Evolutionary conservation across 2,329 filamentous ascomycete genomes (phyloP).

Genomic region (Phaeosphaeria sp.): DNA sequence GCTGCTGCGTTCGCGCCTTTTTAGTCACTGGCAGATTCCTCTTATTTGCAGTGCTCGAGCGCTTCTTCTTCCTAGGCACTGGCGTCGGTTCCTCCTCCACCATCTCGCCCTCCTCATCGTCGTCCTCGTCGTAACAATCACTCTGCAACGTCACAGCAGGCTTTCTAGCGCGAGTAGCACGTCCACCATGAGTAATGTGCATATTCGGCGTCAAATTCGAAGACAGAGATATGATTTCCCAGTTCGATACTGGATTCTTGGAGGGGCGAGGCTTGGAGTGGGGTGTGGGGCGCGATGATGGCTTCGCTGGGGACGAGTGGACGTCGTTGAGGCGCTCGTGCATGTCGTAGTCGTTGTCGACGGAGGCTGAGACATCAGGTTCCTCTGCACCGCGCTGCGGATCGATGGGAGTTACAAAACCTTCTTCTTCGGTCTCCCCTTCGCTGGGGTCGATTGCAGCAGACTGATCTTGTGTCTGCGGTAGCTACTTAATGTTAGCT

Average conservation of each 20-base stretch:
- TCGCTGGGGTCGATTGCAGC: neutral
- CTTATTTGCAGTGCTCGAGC: neutral
- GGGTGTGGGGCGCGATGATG: neutral
- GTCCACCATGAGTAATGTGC: neutral
- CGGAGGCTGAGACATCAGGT: neutral
- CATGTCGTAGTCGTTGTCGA: neutral
- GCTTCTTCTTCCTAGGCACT: neutral
- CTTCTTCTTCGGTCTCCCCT: neutral
- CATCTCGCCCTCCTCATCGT: neutral
- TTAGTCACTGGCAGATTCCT: neutral
- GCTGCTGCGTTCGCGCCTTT: neutral
- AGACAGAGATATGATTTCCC: neutral
- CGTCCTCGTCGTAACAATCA: neutral
- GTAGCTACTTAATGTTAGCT: neutral
- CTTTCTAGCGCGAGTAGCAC: neutral
- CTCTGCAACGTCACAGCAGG: neutral
- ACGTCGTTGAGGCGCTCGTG: constrained; percentile 1
- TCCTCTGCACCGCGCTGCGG: neutral
- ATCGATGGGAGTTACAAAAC: neutral
- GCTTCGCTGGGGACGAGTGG: neutral
- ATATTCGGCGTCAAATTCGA: constrained; percentile 2
- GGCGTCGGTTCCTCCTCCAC: neutral
- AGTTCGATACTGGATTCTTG: neutral
- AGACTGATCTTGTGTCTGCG: neutral
- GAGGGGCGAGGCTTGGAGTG: neutral